phyloP scores from a whole-genome alignment of 208 protist genomes.

The Crithidia thermophila region DNA sequence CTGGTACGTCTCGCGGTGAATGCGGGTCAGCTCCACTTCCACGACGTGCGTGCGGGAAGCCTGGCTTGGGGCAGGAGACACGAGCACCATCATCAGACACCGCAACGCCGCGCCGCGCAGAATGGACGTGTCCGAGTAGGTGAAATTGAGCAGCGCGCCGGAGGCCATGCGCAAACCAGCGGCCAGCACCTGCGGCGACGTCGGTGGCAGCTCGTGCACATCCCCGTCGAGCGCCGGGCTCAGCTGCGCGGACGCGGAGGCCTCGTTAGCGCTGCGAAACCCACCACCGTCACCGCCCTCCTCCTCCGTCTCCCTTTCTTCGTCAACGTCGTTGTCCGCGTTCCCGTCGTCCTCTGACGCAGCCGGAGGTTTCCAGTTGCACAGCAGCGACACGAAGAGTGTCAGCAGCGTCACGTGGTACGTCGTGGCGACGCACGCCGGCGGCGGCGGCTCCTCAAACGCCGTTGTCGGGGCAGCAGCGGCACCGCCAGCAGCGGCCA shows the following conservation, averaged over 20 bases:
- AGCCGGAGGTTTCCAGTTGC: conserved; percentile 37
- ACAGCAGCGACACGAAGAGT: conserved; percentile 55
- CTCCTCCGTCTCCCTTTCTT: background rate
- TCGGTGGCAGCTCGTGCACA: conserved; percentile 34
- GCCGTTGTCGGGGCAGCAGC: background rate
- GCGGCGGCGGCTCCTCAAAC: conserved; percentile 13
- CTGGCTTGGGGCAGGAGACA: conserved; percentile 35
- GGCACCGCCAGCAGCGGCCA: background rate
- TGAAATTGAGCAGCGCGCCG: conserved; percentile 39
- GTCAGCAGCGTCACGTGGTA: conserved; percentile 43
- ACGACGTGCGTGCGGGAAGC: conserved; percentile 43
- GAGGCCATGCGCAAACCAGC: conserved; percentile 31
- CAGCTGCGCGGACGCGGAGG: conserved; percentile 7
- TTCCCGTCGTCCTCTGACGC: background rate
- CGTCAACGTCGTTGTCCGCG: conserved; percentile 6
- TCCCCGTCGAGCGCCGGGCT: conserved; percentile 31
- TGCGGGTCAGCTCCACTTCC: conserved; percentile 33
- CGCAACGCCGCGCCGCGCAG: conserved; percentile 69
- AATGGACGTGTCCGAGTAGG: conserved; percentile 43
- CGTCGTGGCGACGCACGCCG: conserved; percentile 29
- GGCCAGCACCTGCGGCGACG: conserved; percentile 29
- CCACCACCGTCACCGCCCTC: too few relatives aligned
- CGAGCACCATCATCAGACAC: conserved; percentile 62
- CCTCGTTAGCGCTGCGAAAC: too few relatives aligned
- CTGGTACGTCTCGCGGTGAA: conserved; percentile 25